Evolutionary conservation across 768 basidiomycete species (phyloP).

Genomic region (Arthromyces matolae): DNA sequence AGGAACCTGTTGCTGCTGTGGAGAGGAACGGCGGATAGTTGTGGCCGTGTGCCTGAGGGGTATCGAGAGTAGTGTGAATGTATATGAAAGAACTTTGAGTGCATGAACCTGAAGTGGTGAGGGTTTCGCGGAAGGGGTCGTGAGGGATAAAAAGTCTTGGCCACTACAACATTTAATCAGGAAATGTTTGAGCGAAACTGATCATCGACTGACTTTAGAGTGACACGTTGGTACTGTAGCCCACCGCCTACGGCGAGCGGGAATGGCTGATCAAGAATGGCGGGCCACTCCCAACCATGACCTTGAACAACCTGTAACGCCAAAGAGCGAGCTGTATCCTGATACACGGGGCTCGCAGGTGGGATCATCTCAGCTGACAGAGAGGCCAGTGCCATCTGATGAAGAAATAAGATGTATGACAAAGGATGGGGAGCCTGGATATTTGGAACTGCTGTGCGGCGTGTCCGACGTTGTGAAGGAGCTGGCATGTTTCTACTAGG

Average conservation of each 20-base stretch:
- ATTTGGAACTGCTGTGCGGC: neutral
- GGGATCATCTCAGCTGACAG: constrained; percentile 21
- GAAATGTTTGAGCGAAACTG: neutral
- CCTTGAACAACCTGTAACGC: constrained; percentile 34
- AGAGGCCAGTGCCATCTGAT: constrained; percentile 40
- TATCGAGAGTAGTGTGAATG: constrained; percentile 46
- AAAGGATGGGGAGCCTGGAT: constrained; percentile 19
- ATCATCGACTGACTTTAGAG: constrained; percentile 36
- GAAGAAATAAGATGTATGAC: constrained; percentile 37
- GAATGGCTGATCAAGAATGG: constrained; percentile 44
- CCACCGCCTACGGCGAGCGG: constrained; percentile 37
- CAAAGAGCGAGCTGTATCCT: constrained; percentile 19
- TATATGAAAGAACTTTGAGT: constrained; percentile 56
- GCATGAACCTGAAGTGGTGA: constrained; percentile 63
- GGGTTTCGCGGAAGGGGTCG: constrained; percentile 41
- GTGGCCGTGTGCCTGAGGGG: constrained; percentile 21
- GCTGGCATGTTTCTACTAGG: constrained; percentile 9
- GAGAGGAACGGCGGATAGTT: constrained; percentile 21
- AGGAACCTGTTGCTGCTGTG: constrained; percentile 30
- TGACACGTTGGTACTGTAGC: constrained; percentile 35
- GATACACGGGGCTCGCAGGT: constrained; percentile 3
- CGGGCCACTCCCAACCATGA: constrained; percentile 48
- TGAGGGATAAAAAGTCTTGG: constrained; percentile 51
- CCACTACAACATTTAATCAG: constrained; percentile 33
- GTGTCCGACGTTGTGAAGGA: neutral